Conservation (phyloP, 345 rosid genomes). For the Alliaria petiolata region DNA sequence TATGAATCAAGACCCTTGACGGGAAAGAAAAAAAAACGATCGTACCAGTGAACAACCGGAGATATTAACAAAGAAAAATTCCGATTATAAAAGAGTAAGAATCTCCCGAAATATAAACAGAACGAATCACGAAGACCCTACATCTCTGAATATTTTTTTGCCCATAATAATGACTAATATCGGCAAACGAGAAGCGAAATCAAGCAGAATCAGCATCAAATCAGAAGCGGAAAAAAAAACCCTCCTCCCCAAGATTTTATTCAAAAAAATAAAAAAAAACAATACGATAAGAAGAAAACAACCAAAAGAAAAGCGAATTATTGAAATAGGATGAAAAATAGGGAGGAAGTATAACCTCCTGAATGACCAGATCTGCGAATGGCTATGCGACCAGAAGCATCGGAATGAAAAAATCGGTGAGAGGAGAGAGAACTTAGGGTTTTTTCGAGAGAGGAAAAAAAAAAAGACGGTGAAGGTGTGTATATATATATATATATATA, state of each 20-base stretch:
- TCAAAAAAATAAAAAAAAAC: neutral
- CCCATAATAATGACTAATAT: neutral
- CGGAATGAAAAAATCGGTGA: conserved; percentile 22
- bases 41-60: neutral
- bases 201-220: conserved; percentile 12
- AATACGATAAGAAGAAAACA: neutral
- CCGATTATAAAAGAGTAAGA: neutral
- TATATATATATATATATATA: neutral
- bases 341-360: neutral
- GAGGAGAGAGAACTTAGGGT: conserved; percentile 27
- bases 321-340: neutral
- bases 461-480: conserved; percentile 9
- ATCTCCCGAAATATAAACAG: neutral
- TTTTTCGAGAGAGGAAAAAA: neutral
- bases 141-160: no score
- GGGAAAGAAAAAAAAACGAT: neutral
- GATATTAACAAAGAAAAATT: neutral
- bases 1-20: neutral
- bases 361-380: conserved; percentile 29
- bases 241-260: conserved; percentile 4
- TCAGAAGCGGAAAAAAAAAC: neutral
- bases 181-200: neutral
- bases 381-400: conserved; percentile 15
- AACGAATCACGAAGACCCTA: neutral
- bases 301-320: neutral